Evolutionary conservation across 2,329 filamentous ascomycete species (phyloP), one percentile per base, ranked within the genome.

Genomic region (Trichoderma atroviride): DNA sequence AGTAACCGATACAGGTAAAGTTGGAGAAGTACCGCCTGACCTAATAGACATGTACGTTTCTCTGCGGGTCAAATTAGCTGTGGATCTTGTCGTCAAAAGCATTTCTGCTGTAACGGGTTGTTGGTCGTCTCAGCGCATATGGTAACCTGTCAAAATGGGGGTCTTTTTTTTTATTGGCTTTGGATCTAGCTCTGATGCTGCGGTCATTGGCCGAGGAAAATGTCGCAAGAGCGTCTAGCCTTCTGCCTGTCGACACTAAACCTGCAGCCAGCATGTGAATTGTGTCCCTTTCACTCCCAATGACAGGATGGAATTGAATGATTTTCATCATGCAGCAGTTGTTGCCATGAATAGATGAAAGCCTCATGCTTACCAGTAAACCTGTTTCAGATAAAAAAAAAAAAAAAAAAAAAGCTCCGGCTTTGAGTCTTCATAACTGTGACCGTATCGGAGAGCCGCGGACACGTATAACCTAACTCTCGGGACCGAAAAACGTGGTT

Each of bases 401-500:
- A 5, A 5, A 16, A 19, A 16, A 40, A 16, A 5, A 43, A 43
- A 24, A 29, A 22, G 27, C 24, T 40, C 37, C 63, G 55, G 55
- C 27, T 35, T 57, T 67, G 37, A 19, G 24, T 29, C 14, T 58
- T 53, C 40, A 47, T 24, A 22, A 47, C 35, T n/a, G 19, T 58
- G n/a, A 50, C 63, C 55, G 40, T 29, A 22, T 67, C 63, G 63
- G 63, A 58, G 63, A 59, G 29, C 63, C 9, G 22, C 55, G 63
- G 63, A 55, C 10, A 37, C 29, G 31, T 29, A 40, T 61, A 61
- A 53, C 65, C 65, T 33, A 43, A 47, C 33, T 27, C 65, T 68
- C 65, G 65, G 65, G 65, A 68, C 65, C 65, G 65, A 61, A 27
- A 60, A 68, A 68, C 65, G 65, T 68, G 65, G 65, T 55, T 55